Percentiles rank a stretch among this genome's conserved stretches.
phyloP scores from a whole-genome alignment of 129 eudicot genomes.

The Flaveria ramosissima region DNA sequence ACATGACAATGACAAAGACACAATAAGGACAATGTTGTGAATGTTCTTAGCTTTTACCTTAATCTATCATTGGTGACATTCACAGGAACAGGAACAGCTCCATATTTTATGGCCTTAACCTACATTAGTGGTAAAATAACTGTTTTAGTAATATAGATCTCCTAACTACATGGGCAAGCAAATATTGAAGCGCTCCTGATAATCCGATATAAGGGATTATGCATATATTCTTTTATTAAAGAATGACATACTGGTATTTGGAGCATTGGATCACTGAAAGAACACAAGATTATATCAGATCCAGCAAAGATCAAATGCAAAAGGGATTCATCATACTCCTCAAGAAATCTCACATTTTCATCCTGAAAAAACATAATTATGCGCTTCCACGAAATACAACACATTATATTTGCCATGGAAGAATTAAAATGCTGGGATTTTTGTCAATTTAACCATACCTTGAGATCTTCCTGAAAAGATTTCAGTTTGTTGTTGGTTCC shows the following conservation, averaged over 20 bases:
- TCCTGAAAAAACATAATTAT: slow-evolving; percentile 41
- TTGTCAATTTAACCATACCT: slow-evolving; percentile 29
- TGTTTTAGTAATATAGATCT: neutral
- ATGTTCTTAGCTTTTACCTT: slow-evolving; percentile 36
- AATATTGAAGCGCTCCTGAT: neutral
- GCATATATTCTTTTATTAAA: neutral
- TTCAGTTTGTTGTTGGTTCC: slow-evolving; percentile 27
- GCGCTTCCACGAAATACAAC: neutral
- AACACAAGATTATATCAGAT: slow-evolving; percentile 57
- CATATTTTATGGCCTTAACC: slow-evolving; percentile 59
- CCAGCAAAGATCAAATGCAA: slow-evolving; percentile 59
- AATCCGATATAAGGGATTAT: neutral
- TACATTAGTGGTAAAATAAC: slow-evolving; percentile 11
- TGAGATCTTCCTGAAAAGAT: slow-evolving; percentile 49
- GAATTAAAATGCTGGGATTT: neutral
- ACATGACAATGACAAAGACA: neutral
- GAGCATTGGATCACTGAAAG: slow-evolving; percentile 50
- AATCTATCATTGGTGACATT: slow-evolving; percentile 35
- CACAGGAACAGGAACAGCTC: slow-evolving; percentile 50
- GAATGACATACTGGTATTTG: slow-evolving; percentile 50
- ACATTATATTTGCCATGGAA: neutral
- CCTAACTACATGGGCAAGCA: slow-evolving; percentile 1
- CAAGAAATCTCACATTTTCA: slow-evolving; percentile 46
- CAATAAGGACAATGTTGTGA: neutral
- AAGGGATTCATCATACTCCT: slow-evolving; percentile 54